A percentile compares a stretch with the other conserved stretches of the same genome.
phyloP scores from a whole-genome alignment of 2,329 filamentous ascomycete genomes.

The Talaromyces sp. region DNA sequence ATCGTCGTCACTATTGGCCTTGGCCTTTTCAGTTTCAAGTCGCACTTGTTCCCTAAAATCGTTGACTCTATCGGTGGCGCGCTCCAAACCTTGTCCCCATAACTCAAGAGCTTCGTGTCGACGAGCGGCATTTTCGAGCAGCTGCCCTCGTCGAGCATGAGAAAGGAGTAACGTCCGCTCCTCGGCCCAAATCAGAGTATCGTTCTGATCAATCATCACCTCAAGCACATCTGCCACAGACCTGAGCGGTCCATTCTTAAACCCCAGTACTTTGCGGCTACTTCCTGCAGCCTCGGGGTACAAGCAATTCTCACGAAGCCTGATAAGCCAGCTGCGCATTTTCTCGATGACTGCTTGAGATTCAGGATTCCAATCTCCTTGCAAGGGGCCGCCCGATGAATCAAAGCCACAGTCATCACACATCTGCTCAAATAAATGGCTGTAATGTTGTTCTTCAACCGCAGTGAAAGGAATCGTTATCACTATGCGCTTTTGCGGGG shows the following conservation, averaged over 20 bases:
- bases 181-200: slow-evolving; percentile 60
- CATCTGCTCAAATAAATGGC: slow-evolving; percentile 70
- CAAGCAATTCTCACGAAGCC: slow-evolving; percentile 74
- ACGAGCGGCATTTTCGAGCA: slow-evolving; percentile 69
- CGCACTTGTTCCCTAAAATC: slow-evolving; percentile 61
- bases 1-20: slow-evolving; percentile 14
- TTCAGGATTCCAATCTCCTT: slow-evolving; percentile 61
- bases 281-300: slow-evolving; percentile 75
- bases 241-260: slow-evolving; percentile 62
- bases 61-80: slow-evolving; percentile 46
- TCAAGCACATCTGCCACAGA: slow-evolving; percentile 84
- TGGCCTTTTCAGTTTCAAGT: slow-evolving; percentile 35
- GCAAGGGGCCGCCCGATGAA: slow-evolving; percentile 56
- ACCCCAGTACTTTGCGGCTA: slow-evolving; percentile 60
- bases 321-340: slow-evolving; percentile 75
- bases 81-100: slow-evolving; percentile 58
- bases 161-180: slow-evolving; percentile 62
- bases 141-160: slow-evolving; percentile 66
- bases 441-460: slow-evolving; percentile 87
- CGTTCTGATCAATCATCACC: slow-evolving; percentile 85
- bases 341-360: slow-evolving; percentile 53
- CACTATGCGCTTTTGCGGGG: slow-evolving; percentile 77
- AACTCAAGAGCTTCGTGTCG: slow-evolving; percentile 64
- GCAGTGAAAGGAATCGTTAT: slow-evolving; percentile 87
- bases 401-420: slow-evolving; percentile 64